These are phyloP conservation scores for Suillus occidentalis DNA, from an alignment of 768 basidiomycete species.

Conservation along the genomic window DNA sequence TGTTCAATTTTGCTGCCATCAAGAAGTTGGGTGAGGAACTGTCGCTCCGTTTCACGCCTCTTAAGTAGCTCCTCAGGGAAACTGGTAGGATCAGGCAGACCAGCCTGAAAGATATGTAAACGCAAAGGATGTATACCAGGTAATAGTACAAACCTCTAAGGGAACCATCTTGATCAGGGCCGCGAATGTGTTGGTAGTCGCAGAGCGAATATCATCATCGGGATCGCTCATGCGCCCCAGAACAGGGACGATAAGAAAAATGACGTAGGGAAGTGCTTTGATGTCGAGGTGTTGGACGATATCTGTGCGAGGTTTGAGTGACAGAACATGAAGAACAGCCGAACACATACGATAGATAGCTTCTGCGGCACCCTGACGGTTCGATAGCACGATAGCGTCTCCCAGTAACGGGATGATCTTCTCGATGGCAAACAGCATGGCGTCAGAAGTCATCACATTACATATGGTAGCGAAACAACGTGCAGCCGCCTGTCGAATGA, in stretches of 20 bases:
- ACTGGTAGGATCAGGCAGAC: conserved; percentile 92
- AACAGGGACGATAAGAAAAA: conserved; percentile 94
- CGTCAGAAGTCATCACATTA: conserved; percentile 78
- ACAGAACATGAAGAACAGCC: conserved; percentile 1
- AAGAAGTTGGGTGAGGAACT: conserved; percentile 89
- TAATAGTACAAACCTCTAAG: conserved; percentile 65
- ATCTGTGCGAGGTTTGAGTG: conserved; percentile 48
- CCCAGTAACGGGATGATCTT: conserved; percentile 77
- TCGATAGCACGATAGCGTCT: conserved; percentile 69
- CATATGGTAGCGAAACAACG: conserved; percentile 87
- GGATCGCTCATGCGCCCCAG: conserved; percentile 97
- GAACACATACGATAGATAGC: conserved; percentile 81
- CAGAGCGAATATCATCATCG: conserved; percentile 87
- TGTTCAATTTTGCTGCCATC: conserved; percentile 94
- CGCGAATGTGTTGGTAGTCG: conserved; percentile 97
- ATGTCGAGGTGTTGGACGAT: conserved; percentile 90
- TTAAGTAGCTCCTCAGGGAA: conserved; percentile 87
- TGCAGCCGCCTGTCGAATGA: conserved; percentile 87
- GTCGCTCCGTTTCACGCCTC: conserved; percentile 82
- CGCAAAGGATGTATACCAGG: background rate
- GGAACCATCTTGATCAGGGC: conserved; percentile 98
- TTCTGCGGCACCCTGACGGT: conserved; percentile 90
- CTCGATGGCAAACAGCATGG: conserved; percentile 90
- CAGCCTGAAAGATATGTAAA: conserved; percentile 55
- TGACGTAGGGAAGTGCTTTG: conserved; percentile 93